These are phyloP conservation scores for Paecilomyces fulvus DNA, from an alignment of 2,329 filamentous ascomycete species.

Conservation along the genomic window DNA sequence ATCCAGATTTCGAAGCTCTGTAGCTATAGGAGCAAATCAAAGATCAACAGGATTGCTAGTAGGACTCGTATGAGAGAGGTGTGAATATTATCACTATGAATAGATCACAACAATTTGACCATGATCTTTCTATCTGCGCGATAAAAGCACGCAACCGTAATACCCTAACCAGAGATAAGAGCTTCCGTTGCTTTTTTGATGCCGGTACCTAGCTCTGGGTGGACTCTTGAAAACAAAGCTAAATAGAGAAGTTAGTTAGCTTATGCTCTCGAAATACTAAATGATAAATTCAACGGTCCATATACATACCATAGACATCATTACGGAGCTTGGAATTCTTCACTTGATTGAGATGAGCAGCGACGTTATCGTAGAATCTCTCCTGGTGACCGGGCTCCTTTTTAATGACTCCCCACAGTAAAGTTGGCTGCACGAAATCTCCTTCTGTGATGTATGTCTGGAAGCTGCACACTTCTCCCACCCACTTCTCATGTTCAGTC, in stretches of 20 bases:
- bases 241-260: neutral
- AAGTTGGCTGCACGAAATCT: conserved; percentile 23
- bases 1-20: too few relatives aligned
- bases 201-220: neutral
- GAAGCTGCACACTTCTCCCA: conserved; percentile 14
- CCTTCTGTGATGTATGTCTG: conserved; percentile 18
- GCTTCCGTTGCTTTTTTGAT: neutral
- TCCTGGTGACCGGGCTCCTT: conserved; percentile 26
- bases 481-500: conserved; percentile 20
- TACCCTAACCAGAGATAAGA: neutral
- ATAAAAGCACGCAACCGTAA: neutral
- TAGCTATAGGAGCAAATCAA: too few relatives aligned
- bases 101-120: neutral
- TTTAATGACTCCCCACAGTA: conserved; percentile 23
- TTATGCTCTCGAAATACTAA: neutral
- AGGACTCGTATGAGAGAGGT: too few relatives aligned
- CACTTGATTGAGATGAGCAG: conserved; percentile 12
- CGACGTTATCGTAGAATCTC: conserved; percentile 20
- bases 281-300: neutral
- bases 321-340: conserved; percentile 14
- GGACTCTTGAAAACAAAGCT: neutral
- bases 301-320: conserved; percentile 19
- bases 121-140: neutral
- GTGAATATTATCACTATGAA: too few relatives aligned
- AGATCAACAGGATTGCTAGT: too few relatives aligned